A percentile compares a stretch with the other conserved stretches of the same genome.
Evolutionary conservation across 495 filamentous ascomycete genomes (phyloP).

Genomic region (Hypoxylon perforatum): DNA sequence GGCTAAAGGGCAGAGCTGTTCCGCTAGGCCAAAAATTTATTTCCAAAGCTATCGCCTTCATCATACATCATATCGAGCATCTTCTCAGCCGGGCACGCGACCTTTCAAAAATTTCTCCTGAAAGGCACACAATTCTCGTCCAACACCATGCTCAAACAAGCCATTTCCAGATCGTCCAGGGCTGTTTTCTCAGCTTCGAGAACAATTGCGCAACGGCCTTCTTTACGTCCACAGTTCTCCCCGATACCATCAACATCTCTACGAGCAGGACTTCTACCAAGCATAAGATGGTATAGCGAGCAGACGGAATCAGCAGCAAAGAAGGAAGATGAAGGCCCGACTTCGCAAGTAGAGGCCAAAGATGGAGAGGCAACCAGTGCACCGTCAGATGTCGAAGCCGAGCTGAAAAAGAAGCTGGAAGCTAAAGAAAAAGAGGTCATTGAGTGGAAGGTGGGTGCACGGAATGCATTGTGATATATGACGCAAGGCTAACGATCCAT

Average conservation of each 20-base stretch:
- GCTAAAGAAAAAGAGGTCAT: slow-evolving; percentile 83
- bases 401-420: slow-evolving; percentile 76
- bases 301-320: slow-evolving; percentile 50
- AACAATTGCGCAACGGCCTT: slow-evolving; percentile 41
- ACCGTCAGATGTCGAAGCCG: slow-evolving; percentile 46
- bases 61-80: slow-evolving; percentile 1
- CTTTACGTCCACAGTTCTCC: slow-evolving; percentile 46
- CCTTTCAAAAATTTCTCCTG: slow-evolving; percentile 14
- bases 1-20: slow-evolving; percentile 17
- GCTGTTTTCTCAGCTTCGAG: slow-evolving; percentile 44
- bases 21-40: slow-evolving; percentile 25
- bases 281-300: slow-evolving; percentile 60
- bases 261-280: slow-evolving; percentile 35
- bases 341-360: slow-evolving; percentile 46
- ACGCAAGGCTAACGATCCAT: slow-evolving; percentile 23
- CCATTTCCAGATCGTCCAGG: slow-evolving; percentile 52
- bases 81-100: slow-evolving; percentile 26
- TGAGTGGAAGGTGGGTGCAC: slow-evolving; percentile 80
- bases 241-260: slow-evolving; percentile 43
- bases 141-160: slow-evolving; percentile 57
- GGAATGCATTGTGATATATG: slow-evolving; percentile 12
- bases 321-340: slow-evolving; percentile 50
- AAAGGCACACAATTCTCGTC: slow-evolving; percentile 18
- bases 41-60: slow-evolving; percentile 22
- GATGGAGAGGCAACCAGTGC: slow-evolving; percentile 40